phyloP scores from a whole-genome alignment of 2,329 filamentous ascomycete genomes.

The Penicillium polonicum region DNA sequence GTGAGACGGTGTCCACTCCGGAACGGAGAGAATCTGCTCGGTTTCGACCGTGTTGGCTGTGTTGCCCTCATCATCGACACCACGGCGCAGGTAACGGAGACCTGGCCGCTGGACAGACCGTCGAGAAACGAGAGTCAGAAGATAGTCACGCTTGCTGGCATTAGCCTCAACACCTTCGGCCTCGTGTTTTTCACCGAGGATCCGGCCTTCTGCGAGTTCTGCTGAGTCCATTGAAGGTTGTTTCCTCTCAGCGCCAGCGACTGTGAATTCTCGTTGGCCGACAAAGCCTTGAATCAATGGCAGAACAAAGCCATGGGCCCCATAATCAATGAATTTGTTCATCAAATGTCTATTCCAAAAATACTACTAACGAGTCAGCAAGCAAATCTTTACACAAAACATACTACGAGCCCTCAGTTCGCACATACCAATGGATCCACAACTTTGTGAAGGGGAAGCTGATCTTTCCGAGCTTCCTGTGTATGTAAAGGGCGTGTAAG shows the following conservation, averaged over 20 bases:
- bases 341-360: constrained; percentile 89
- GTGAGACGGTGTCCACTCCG: constrained; percentile 60
- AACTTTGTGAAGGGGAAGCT: constrained; percentile 65
- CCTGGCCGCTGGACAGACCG: constrained; percentile 83
- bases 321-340: constrained; percentile 69
- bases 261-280: constrained; percentile 76
- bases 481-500: constrained; percentile 66
- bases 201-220: constrained; percentile 28
- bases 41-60: constrained; percentile 92
- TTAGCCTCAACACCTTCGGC: constrained; percentile 27
- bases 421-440: constrained; percentile 64
- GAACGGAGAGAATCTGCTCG: constrained; percentile 81
- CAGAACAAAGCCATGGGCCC: constrained; percentile 68
- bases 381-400: neutral
- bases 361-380: constrained; percentile 51
- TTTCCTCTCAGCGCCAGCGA: constrained; percentile 50
- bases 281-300: constrained; percentile 94
- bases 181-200: constrained; percentile 46
- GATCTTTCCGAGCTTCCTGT: constrained; percentile 42
- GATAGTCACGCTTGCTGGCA: constrained; percentile 52
- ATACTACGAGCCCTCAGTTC: neutral
- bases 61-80: constrained; percentile 84
- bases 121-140: constrained; percentile 89
- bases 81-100: constrained; percentile 82
- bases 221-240: constrained; percentile 12